Percentiles rank a stretch among this genome's conserved stretches.
Conservation (phyloP, 345 rosid species). For the Camelina hispida region DNA sequence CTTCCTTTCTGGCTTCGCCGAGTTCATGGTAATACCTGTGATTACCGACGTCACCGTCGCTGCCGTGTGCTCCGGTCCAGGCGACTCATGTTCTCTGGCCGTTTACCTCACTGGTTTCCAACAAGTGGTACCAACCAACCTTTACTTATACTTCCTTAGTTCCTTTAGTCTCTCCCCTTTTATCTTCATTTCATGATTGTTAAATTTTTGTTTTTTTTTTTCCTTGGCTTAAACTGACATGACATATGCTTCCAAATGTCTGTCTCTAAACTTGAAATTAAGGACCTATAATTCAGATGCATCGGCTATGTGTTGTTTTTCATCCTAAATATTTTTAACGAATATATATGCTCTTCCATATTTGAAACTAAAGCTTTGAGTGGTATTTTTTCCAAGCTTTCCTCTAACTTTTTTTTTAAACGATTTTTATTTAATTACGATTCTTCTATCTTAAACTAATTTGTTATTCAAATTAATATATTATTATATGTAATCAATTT, state of each 20-base stretch:
- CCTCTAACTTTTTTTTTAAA: not conserved
- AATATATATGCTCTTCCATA: not conserved
- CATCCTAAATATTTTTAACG: not conserved
- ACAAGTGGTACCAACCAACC: conserved; percentile 64
- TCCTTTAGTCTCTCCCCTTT: too few relatives aligned
- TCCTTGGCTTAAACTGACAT: too few relatives aligned
- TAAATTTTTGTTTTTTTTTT: too few relatives aligned
- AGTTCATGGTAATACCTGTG: conserved; percentile 61
- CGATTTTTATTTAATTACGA: not conserved
- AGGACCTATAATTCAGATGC: not conserved
- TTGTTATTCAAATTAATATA: not conserved
- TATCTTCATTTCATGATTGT: too few relatives aligned
- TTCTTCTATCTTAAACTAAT: not conserved
- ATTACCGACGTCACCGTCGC: conserved; percentile 83
- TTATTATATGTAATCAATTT: too few relatives aligned
- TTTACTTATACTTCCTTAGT: not conserved
- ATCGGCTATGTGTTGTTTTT: not conserved
- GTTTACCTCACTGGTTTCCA: conserved; percentile 84
- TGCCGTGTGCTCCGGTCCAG: conserved; percentile 73
- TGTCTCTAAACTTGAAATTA: not conserved
- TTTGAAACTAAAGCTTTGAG: not conserved
- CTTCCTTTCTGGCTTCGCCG: conserved; percentile 57
- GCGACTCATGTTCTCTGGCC: conserved; percentile 83
- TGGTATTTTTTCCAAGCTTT: not conserved
- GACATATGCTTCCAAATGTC: not conserved